Base-by-base conservation (phyloP, 2,329 filamentous ascomycete species). In the Aureobasidium lini region DNA sequence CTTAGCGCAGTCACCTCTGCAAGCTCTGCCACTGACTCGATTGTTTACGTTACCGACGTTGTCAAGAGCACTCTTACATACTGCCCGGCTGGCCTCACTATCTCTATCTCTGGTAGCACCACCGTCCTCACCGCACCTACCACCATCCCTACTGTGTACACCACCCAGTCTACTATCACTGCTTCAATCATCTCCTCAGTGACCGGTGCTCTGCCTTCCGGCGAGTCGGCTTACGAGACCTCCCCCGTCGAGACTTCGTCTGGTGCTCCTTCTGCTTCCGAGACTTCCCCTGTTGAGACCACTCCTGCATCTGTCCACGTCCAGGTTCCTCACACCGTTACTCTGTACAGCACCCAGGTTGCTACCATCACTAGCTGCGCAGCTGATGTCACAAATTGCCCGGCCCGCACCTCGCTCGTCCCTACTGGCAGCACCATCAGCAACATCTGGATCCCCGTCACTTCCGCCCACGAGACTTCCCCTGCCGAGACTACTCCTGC, bases 1-100 rank as follows among this genome's bases (percentile, higher is more conserved):
- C 52, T 40, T 47, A 62, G 48, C 56, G 18, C 47, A 29, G 31
- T 37, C 15, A 29, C 13, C 16, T 28, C 43, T 31, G 28, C 46
- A 16, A 52, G 18, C 37, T 37, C 57, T 5, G 46, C 57, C 47
- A 36, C 40, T n/a, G 44, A 47, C 31, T 52, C 40, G 13, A 58
- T 49, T 28, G 57, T 58, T 37, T 57, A 57, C 18, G 60, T 61
- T 28, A 58, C 60, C 28, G 47, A 61, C 11, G 65, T 65, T 18
- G 59, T 66, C 29, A 66, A 67, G 64, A 62, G 62, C 59, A 69
- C 67, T 8, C 29, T 72, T n/a, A 71, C 68, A 31, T 66, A 70
- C 64, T 76, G 74, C 63, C 72, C 73, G 23, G 69, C 66, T 23
- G 53, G 53, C 18, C 47, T 47, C 3, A 28, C n/a, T 3, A 31